Base-by-base conservation (phyloP, 345 rosid species). In the Hibiscus syriacus region DNA sequence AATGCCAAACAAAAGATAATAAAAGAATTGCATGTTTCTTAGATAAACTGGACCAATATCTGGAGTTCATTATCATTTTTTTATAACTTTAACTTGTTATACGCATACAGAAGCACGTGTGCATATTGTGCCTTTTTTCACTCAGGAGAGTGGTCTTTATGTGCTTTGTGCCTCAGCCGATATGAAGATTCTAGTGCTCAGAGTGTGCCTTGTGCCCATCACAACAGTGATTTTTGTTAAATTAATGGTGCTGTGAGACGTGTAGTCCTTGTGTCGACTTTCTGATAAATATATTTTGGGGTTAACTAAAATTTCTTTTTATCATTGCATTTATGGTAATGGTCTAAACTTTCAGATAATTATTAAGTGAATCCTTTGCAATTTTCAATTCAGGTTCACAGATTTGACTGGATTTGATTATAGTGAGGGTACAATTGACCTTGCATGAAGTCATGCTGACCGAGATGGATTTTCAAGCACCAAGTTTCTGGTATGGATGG, bases 371-470 rank as follows among this genome's bases (percentile, higher is more conserved):
- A 36, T 52, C 22, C 17, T 48, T 23, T n/a, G 22, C 25, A 12
- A n/a, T 73, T 41, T 70, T 68, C 32, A 48, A 46, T 74, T 59
- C 82, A 91, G 99, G 85, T 94, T 91, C 82, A 78, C 92, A 70
- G 96, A 89, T 74, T 83, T 91, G 77, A 94, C 92, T 16, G 99
- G 98, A 68, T 76, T 76, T 61, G 96, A 94, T 73, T 94, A 94
- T 54, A 89, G 96, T 65, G 98, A 94, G 77, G 92, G 87, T 19
- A 97, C 96, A 3, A 79, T 91, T 69, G 82, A 85, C 74, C 97
- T 94, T 26, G 93, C 99, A 23, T 83, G 75, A 67, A 84, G 84
- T 71, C 86, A 91, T 74, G 90, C 96, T 74, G 73, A 81, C 61
- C 87, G 96, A 70, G 87, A 89, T 83, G 96, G 98, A 36, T 86